Evolutionary conservation across 1,284 basidiomycete species (phyloP).

Genomic region (Ustilago cynodontis): DNA sequence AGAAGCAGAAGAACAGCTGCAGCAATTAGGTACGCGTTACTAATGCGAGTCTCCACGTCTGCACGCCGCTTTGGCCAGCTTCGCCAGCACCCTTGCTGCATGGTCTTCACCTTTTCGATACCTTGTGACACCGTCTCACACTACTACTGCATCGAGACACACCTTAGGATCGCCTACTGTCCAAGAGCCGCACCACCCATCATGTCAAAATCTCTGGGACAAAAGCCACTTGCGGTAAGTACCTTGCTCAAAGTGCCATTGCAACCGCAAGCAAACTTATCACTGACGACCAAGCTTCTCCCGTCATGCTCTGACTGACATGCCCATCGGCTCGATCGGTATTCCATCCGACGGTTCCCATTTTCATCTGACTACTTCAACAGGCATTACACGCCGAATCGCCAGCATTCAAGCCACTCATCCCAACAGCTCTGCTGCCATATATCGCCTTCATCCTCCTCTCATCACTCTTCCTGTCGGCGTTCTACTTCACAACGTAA

Average conservation of each 20-base stretch:
- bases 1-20: neutral
- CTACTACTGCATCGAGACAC: too few relatives aligned
- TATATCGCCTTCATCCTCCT: slow-evolving; percentile 56
- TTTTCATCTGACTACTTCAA: neutral
- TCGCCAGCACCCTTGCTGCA: slow-evolving; percentile 5
- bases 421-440: slow-evolving; percentile 52
- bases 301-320: too few relatives aligned
- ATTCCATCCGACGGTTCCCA: too few relatives aligned
- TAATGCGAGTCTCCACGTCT: slow-evolving; percentile 23
- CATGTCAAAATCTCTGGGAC: neutral
- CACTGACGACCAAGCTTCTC: neutral
- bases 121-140: neutral
- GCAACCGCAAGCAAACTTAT: neutral
- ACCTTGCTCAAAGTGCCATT: neutral
- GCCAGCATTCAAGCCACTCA: slow-evolving; percentile 38
- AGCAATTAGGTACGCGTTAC: slow-evolving; percentile 17
- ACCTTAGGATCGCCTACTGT: neutral
- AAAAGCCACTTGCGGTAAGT: slow-evolving; percentile 40
- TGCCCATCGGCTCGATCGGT: too few relatives aligned
- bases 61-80: slow-evolving; percentile 42
- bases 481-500: slow-evolving; percentile 66
- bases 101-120: neutral
- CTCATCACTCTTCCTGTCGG: slow-evolving; percentile 52
- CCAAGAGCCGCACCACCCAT: neutral
- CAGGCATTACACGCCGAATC: slow-evolving; percentile 42